Evolutionary conservation across 192 early-diverging fungal species (phyloP).

Genomic region (Coemansia sp.): DNA sequence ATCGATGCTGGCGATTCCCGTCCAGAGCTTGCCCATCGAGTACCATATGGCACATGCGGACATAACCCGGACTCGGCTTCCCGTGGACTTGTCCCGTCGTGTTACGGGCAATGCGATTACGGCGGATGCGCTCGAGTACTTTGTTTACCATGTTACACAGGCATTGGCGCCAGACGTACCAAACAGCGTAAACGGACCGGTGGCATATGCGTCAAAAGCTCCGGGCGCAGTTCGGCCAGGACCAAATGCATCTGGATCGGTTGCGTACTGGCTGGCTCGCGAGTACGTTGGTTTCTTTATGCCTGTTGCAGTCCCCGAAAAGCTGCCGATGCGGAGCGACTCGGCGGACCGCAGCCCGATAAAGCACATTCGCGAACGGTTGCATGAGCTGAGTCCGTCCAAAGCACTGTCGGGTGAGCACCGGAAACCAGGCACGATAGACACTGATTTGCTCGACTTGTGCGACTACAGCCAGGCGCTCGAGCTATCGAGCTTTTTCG

Average conservation of each 20-base stretch:
- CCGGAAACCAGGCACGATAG: constrained; percentile 11
- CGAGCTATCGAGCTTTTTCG: constrained; percentile 32
- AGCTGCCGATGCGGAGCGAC: constrained; percentile 6
- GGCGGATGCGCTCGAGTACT: constrained; percentile 34
- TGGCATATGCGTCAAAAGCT: constrained; percentile 2
- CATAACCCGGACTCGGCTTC: constrained; percentile 11
- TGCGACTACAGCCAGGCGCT: constrained; percentile 24
- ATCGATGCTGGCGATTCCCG: constrained; percentile 5
- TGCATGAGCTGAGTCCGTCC: constrained; percentile 33
- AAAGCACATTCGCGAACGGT: constrained; percentile 27
- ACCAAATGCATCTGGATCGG: constrained; percentile 7
- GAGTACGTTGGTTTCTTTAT: constrained; percentile 42
- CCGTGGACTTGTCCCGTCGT: constrained; percentile 21
- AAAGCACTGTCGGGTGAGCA: background rate
- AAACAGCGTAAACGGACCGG: background rate
- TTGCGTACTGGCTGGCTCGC: constrained; percentile 20
- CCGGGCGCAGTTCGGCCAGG: background rate
- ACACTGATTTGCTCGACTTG: constrained; percentile 31
- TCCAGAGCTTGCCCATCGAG: constrained; percentile 27
- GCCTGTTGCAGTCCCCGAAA: constrained; percentile 38
- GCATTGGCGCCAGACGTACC: constrained; percentile 34
- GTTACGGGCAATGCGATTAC: constrained; percentile 9
- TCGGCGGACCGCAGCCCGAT: constrained; percentile 24
- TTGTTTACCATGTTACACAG: constrained; percentile 35
- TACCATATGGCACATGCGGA: constrained; percentile 12